Evolutionary conservation across 352 stramenopile genomes (phyloP), one percentile per base, ranked within the genome.

Genomic region (Phytophthora meadii): DNA sequence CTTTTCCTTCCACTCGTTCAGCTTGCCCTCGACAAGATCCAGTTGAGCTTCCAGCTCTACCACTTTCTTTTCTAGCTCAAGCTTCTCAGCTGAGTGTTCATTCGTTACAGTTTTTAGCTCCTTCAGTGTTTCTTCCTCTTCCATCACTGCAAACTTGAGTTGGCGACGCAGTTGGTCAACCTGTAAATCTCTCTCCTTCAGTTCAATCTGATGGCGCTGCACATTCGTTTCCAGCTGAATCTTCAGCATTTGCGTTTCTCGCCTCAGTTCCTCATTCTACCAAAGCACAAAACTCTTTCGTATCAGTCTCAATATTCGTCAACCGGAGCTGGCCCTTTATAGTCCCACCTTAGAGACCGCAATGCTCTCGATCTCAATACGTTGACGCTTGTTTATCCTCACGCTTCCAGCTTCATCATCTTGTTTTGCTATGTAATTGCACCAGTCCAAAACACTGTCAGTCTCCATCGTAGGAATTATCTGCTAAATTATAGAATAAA

Each of bases 1-100:
- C 44, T 90, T 84, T 42, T 92, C 84, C 39, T 84, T 85, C 82
- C 84, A 93, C 53, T 92, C 82, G 37, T 76, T 77, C 51, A 93
- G 63, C 36, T 76, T 85, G 11, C 67, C 68, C 48, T 92, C 81
- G 0, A 92, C 78, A 49, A 93, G 81, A 34, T 80, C 65, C 37
- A 95, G 45, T 55, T 90, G 81, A 4, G 85, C 80, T 48, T 92
- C 82, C 49, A 90, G 60, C 55, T 94, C 83, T 7, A 90, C 83
- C 32, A 87, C 70, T 61, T 80, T 88, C 61, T 91, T 92, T 49
- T 91, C 74, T 25, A 88, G 42, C 51, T 79, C 45, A 17, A 94
- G 63, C 48, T 87, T 87, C 58, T 91, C 80, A 12, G 53, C 81
- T 40, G 84, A 74, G 47, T 79, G 70, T 50, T 89, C 72, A 36